Evolutionary conservation across 2,329 filamentous ascomycete species (phyloP), one percentile per base, ranked within the genome.

Genomic region (Nothophoma quercina): DNA sequence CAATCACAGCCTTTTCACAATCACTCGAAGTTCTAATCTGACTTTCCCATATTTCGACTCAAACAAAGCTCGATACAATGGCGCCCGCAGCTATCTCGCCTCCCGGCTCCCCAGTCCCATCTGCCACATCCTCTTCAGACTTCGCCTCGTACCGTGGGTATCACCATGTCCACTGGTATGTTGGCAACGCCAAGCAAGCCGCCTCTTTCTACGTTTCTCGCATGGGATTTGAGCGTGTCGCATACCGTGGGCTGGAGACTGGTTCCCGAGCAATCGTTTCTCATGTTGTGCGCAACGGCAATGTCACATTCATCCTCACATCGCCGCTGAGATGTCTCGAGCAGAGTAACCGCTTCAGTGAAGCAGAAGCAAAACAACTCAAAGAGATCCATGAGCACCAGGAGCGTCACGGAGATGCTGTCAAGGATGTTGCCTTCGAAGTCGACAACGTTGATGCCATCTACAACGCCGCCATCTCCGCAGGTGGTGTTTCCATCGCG

Each of bases 181-280:
- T 97, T 23, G 92, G 93, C 71, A 98, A 98, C 72, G 93, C 93
- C 65, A 97, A 97, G 78, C 93, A 97, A 80, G 91, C 92, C 2
- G 93, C 93, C 30, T 84, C 88, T 12, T 97, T 91, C 79, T 97
- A 96, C 78, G 88, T 88, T 63, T 88, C 85, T 9, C 89, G 92
- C 62, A 92, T 97, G 80, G 93, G 91, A 49, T 96, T 97, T 79
- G 81, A 85, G 67, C 85, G 85, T 16, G 77, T 96, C 51, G 93
- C 93, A 57, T 96, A 96, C 76, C 84, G 84, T 32, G 93, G 93
- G 5, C 86, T 97, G 5, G 93, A 97, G 76, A 97, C 93, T 0
- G 91, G 91, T 57, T 91, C 85, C 59, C 86, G 91, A 51, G 87
- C 85, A 62, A 83, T 93, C 59, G 90, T 91, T 38, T 95, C 90